These are phyloP conservation scores for Schizochytrium sp. DNA, from an alignment of 108 stramenopile genomes.

Conservation along the genomic window DNA sequence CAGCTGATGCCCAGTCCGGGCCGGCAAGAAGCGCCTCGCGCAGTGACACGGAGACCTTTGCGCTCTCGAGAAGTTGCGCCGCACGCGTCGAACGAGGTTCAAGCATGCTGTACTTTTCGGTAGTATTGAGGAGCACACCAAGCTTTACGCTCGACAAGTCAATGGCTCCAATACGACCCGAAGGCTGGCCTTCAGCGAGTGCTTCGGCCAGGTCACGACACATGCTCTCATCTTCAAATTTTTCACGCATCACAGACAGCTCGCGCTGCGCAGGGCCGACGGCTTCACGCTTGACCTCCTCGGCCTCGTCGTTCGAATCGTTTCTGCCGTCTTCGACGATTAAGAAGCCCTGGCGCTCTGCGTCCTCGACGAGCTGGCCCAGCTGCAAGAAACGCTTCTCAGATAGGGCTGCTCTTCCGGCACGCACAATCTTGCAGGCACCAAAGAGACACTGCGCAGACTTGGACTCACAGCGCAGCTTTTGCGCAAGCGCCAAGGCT, in stretches of 20 bases:
- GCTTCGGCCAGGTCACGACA: neutral
- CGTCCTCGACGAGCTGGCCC: constrained; percentile 10
- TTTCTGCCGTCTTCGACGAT: neutral
- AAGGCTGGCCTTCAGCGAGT: neutral
- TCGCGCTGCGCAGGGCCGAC: neutral
- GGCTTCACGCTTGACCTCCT: neutral
- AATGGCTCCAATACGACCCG: neutral
- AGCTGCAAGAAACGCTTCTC: neutral
- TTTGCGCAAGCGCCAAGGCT: neutral
- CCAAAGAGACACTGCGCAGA: neutral
- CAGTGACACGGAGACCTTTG: neutral
- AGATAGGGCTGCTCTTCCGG: neutral
- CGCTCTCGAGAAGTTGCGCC: neutral
- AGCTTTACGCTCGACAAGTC: neutral
- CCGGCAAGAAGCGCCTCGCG: neutral
- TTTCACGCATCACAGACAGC: neutral
- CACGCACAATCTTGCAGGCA: neutral
- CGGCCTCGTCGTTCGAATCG: neutral
- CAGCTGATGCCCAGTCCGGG: neutral
- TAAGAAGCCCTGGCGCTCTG: neutral
- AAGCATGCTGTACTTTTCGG: neutral
- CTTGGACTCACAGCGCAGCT: neutral
- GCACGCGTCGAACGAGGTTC: neutral
- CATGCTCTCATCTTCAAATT: neutral
- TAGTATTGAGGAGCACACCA: neutral